Evolutionary conservation across 176 grass and related monocot genomes (phyloP).

Genomic region (Aegilops tauschii): DNA sequence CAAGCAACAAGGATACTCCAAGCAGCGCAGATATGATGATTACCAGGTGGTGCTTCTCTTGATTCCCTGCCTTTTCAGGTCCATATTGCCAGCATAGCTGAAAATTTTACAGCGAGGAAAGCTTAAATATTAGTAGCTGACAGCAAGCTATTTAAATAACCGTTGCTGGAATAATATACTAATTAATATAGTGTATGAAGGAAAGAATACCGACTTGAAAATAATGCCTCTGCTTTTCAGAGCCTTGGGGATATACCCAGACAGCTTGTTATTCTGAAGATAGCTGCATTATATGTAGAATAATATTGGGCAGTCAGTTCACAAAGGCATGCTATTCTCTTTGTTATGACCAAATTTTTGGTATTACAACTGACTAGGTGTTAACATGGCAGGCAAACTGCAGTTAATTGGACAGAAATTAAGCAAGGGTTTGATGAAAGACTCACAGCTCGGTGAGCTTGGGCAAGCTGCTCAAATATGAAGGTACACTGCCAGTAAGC

Average conservation of each 20-base stretch:
- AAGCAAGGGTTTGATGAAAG: background rate
- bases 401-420: background rate
- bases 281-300: conserved; percentile 41
- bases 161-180: background rate
- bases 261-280: conserved; percentile 76
- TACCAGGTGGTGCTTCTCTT: conserved; percentile 42
- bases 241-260: conserved; percentile 57
- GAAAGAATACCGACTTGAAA: conserved; percentile 47
- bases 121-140: background rate
- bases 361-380: background rate
- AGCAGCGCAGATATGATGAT: conserved; percentile 55
- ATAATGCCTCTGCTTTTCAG: conserved; percentile 61
- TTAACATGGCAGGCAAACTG: background rate
- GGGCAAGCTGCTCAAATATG: conserved; percentile 56
- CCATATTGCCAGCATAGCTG: conserved; percentile 57
- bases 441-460: conserved; percentile 85
- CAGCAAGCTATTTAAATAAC: background rate
- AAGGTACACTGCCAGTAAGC: conserved; percentile 69
- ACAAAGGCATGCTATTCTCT: conserved; percentile 29
- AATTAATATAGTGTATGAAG: background rate
- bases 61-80: conserved; percentile 42
- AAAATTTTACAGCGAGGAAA: conserved; percentile 9
- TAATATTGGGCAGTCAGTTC: background rate
- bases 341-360: background rate
- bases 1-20: conserved; percentile 51